A percentile compares a stretch with the other conserved stretches of the same genome.
These are phyloP conservation scores for Diaporthe sp. DNA, from an alignment of 2,329 filamentous ascomycete genomes.

Conservation along the genomic window DNA sequence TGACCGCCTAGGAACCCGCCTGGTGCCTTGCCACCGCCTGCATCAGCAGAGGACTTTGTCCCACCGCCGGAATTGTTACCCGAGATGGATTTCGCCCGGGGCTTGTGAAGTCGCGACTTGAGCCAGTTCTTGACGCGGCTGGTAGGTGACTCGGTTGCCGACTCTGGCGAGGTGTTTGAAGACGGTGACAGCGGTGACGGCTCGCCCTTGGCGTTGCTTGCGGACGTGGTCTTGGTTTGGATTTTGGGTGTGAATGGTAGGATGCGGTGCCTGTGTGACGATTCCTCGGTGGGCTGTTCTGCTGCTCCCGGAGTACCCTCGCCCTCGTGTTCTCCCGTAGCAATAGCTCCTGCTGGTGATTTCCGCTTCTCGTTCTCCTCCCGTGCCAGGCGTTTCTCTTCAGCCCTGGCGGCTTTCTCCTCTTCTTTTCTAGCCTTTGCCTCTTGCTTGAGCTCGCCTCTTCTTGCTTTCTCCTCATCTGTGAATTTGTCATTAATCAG, in stretches of 20 bases:
- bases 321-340: neutral
- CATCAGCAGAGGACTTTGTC: conserved; percentile 8
- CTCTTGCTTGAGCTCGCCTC: conserved; percentile 73
- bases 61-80: conserved; percentile 33
- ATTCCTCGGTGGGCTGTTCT: conserved; percentile 43
- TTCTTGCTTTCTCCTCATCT: conserved; percentile 75
- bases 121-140: conserved; percentile 58
- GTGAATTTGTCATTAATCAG: neutral
- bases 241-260: conserved; percentile 37
- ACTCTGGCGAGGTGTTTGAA: conserved; percentile 36
- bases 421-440: conserved; percentile 62
- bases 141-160: conserved; percentile 42
- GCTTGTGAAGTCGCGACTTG: conserved; percentile 54
- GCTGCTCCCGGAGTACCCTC: neutral
- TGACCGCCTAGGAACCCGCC: conserved; percentile 58
- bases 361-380: conserved; percentile 61
- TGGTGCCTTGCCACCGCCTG: neutral
- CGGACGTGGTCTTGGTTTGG: conserved; percentile 37
- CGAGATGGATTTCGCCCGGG: conserved; percentile 46
- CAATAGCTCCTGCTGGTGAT: neutral
- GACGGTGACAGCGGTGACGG: conserved; percentile 36
- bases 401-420: conserved; percentile 59
- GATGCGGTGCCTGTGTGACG: conserved; percentile 31
- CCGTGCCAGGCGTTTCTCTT: conserved; percentile 59
- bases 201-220: conserved; percentile 25